A percentile compares a stretch with the other conserved stretches of the same genome.
These are phyloP conservation scores for Cyclotella baltica DNA, from an alignment of 108 stramenopile genomes.

Conservation along the genomic window DNA sequence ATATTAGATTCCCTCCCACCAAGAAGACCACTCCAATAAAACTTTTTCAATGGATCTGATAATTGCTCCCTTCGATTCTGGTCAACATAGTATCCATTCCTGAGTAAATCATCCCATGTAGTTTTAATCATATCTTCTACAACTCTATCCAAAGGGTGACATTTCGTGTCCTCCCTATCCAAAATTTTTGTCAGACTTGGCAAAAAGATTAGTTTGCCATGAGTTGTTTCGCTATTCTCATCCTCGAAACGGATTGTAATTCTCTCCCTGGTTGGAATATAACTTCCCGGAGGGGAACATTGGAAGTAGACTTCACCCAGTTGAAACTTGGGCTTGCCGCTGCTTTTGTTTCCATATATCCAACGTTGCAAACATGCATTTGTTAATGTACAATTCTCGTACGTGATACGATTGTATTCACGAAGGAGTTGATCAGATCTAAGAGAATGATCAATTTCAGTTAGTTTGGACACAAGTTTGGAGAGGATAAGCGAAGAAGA, in stretches of 20 bases:
- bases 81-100: conserved; percentile 60
- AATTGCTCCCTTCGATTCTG: conserved; percentile 42
- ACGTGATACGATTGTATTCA: conserved; percentile 58
- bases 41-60: conserved; percentile 28
- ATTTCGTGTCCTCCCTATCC: background rate
- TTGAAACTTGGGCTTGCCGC: conserved; percentile 52
- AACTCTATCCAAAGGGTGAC: conserved; percentile 28
- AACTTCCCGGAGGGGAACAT: conserved; percentile 25
- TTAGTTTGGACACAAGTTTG: conserved; percentile 11
- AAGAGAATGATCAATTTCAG: conserved; percentile 28
- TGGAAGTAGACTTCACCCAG: conserved; percentile 31
- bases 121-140: conserved; percentile 56
- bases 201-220: conserved; percentile 50
- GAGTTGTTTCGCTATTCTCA: conserved; percentile 44
- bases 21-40: conserved; percentile 44
- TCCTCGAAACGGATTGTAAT: conserved; percentile 69
- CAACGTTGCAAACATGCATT: conserved; percentile 62
- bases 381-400: conserved; percentile 59
- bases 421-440: conserved; percentile 50
- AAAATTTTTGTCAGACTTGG: conserved; percentile 50
- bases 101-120: conserved; percentile 60
- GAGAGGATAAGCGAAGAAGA: background rate
- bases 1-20: conserved; percentile 41
- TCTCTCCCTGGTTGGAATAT: conserved; percentile 61
- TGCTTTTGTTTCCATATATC: conserved; percentile 20